Evolutionary conservation across 2,329 filamentous ascomycete genomes (phyloP).

Genomic region (Lachnellula suecica): DNA sequence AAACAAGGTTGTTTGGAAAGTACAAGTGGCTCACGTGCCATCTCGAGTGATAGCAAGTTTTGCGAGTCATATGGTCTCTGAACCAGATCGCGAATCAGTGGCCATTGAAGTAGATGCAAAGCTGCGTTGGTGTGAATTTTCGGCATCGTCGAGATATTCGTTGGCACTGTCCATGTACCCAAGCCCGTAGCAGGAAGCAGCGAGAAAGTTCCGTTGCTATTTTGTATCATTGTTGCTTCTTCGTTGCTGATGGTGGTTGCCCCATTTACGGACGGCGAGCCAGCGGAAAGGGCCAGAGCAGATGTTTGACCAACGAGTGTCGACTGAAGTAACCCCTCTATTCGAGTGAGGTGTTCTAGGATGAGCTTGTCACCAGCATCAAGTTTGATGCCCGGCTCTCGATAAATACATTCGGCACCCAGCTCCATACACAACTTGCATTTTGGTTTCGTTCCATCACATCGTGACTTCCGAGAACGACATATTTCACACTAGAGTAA

Average conservation of each 20-base stretch:
- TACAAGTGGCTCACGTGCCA: conserved; percentile 73
- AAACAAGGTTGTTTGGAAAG: conserved; percentile 64
- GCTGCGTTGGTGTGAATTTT: conserved; percentile 81
- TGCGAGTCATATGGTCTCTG: conserved; percentile 77
- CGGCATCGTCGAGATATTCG: conserved; percentile 82
- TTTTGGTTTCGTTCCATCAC: conserved; percentile 77
- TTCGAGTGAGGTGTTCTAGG: conserved; percentile 72
- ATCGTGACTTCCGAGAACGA: conserved; percentile 76
- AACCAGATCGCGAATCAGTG: conserved; percentile 75
- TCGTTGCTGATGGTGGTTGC: conserved; percentile 61
- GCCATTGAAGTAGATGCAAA: conserved; percentile 76
- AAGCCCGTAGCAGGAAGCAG: conserved; percentile 63
- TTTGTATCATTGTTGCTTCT: conserved; percentile 47
- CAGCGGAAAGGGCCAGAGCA: conserved; percentile 55
- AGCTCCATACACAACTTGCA: conserved; percentile 82
- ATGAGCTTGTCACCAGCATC: conserved; percentile 87
- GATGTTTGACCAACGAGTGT: conserved; percentile 54
- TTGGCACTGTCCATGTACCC: conserved; percentile 66
- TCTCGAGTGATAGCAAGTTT: conserved; percentile 78
- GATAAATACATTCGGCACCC: conserved; percentile 79
- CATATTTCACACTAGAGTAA: conserved; percentile 71
- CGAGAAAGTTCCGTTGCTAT: conserved; percentile 44
- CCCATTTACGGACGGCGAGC: conserved; percentile 65
- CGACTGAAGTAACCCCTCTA: conserved; percentile 76
- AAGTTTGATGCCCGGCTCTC: conserved; percentile 83